phyloP scores from a whole-genome alignment of 2,329 filamentous ascomycete genomes.

The Cladosporium oxysporum region DNA sequence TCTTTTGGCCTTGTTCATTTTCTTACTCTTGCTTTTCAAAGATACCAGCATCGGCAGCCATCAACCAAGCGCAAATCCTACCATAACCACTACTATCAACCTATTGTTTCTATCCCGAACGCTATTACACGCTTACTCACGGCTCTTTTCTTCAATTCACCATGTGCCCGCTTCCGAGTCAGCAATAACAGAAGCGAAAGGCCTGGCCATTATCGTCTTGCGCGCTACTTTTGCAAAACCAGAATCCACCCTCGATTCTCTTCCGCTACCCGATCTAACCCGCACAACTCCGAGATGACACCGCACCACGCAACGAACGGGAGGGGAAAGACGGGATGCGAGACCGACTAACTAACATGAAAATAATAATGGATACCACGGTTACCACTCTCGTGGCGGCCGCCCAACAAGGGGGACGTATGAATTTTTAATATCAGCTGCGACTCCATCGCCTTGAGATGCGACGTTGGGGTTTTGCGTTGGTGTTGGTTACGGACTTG shows the following conservation, averaged over 20 bases:
- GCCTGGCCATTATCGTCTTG: not conserved
- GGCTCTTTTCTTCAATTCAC: not conserved
- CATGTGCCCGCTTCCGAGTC: not conserved
- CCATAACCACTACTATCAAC: not conserved
- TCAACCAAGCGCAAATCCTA: not conserved
- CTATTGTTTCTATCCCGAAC: not conserved
- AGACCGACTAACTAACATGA: not conserved
- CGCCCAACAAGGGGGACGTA: not conserved
- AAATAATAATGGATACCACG: not conserved
- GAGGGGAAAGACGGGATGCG: not conserved
- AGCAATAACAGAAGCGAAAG: not conserved
- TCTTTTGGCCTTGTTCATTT: not conserved
- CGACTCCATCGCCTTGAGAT: not conserved
- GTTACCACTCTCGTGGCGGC: not conserved
- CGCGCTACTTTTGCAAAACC: not conserved
- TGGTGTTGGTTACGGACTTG: not conserved
- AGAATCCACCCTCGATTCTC: not conserved
- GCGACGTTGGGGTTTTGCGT: not conserved
- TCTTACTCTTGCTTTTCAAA: conserved; percentile 1
- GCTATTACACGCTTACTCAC: not conserved
- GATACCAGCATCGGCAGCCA: conserved; percentile 17
- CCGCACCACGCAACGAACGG: not conserved
- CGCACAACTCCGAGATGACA: not conserved
- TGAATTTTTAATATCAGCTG: not conserved
- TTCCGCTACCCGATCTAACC: not conserved